These are phyloP conservation scores for Pholiota molesta DNA, from an alignment of 768 basidiomycete species.

Conservation along the genomic window DNA sequence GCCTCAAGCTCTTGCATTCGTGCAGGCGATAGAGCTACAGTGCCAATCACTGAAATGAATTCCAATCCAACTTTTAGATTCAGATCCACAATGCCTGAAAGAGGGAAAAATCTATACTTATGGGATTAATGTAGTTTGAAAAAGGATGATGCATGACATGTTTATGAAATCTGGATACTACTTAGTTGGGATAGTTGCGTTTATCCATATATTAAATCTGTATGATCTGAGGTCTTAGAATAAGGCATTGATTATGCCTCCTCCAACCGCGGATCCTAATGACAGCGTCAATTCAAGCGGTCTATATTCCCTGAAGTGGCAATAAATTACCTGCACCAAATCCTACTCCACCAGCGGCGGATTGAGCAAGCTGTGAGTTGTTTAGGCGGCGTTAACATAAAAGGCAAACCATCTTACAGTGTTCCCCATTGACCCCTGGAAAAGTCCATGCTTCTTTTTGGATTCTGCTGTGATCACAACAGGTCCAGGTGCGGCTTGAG, in stretches of 20 bases:
- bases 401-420: slow-evolving; percentile 40
- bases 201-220: background rate
- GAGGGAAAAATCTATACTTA: background rate
- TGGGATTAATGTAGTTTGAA: no score
- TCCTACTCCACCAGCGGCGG: slow-evolving; percentile 68
- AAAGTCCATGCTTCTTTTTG: slow-evolving; percentile 54
- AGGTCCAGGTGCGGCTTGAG: slow-evolving; percentile 13
- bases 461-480: slow-evolving; percentile 34
- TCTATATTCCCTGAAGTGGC: background rate
- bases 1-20: background rate
- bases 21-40: background rate
- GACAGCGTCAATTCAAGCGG: background rate
- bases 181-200: no score
- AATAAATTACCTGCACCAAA: slow-evolving; percentile 64
- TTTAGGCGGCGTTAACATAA: slow-evolving; percentile 6
- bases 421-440: slow-evolving; percentile 49
- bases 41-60: background rate
- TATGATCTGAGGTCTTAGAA: slow-evolving; percentile 34
- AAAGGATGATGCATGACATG: no score
- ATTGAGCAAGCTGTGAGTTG: slow-evolving; percentile 45
- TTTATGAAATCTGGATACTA: no score
- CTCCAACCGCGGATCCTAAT: slow-evolving; percentile 47
- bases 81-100: background rate
- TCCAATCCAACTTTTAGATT: background rate
- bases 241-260: slow-evolving; percentile 48